Base-by-base conservation (phyloP, 345 rosid species). In the Rhodomyrtus tomentosa region DNA sequence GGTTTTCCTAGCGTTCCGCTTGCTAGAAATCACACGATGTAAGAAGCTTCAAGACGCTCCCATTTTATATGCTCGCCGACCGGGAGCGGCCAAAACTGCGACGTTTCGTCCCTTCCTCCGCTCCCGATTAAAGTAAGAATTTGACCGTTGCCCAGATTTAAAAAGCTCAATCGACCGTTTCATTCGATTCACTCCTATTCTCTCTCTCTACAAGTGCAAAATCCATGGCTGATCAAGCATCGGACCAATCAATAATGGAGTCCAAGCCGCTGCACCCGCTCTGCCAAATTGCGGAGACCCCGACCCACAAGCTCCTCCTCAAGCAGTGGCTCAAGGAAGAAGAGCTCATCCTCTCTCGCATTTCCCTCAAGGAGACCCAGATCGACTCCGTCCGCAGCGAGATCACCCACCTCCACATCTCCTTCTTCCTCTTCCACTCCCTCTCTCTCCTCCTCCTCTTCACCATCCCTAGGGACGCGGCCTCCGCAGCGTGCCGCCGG, bases 291-390 rank as follows among this genome's bases (percentile, higher is more conserved):
- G 98, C 98, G 0, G 96, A 93, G 85, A 94, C 98, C 3, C 96
- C 96, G 36, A 94, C 96, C 50, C 98, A 97, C 93, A 97, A 93
- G 92, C 96, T 97, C 82, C 98, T 97, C 82, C 88, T 97, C 76
- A 95, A 95, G 89, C 99, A 97, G 85, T 95, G 99, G 99, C 91
- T 95, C 74, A 95, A 95, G 86, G 99, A 97, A 84, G 96, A 96
- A 82, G 98, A 97, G 55, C 92, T 97, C 1, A 95, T 94, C 87
- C 92, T 95, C 89, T 90, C 87, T 88, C 90, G 99, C 76, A 83
- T 93, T 84, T 86, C 95, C 2, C 90, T 91, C 82, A 97, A 97
- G 87, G 99, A 97, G 84, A 90, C 93, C 49, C 99, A 62, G 24
- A 95, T 54, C 82, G 89, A 95, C 79, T 87, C 42, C 74, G 42